These are phyloP conservation scores for Calonectria fujianensis DNA, from an alignment of 2,329 filamentous ascomycete genomes.

Conservation along the genomic window DNA sequence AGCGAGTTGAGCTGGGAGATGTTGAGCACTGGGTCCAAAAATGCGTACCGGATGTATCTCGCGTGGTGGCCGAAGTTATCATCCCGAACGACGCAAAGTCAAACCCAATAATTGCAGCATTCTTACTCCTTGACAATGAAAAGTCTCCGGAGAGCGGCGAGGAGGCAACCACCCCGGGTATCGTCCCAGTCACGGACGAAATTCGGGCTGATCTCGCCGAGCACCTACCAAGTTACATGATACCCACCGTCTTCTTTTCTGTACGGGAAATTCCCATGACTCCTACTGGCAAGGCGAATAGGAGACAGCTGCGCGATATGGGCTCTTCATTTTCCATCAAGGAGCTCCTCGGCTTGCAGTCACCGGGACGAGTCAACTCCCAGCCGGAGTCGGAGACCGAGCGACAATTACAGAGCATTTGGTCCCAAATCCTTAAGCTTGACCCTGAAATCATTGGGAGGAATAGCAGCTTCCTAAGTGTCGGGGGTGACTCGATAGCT, in stretches of 20 bases:
- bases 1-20: slow-evolving; percentile 51
- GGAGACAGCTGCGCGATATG: slow-evolving; percentile 38
- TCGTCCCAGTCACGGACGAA: neutral
- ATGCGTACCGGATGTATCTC: slow-evolving; percentile 13
- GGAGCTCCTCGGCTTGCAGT: slow-evolving; percentile 62
- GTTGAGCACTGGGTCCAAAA: slow-evolving; percentile 43
- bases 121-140: neutral
- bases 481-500: slow-evolving; percentile 69
- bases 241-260: slow-evolving; percentile 32
- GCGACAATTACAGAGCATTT: slow-evolving; percentile 57
- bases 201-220: slow-evolving; percentile 3
- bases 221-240: slow-evolving; percentile 32
- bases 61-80: slow-evolving; percentile 33
- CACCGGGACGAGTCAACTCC: neutral
- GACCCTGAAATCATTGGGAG: slow-evolving; percentile 59
- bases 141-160: neutral
- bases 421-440: slow-evolving; percentile 61
- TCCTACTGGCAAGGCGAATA: slow-evolving; percentile 43
- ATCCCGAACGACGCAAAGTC: neutral
- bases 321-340: slow-evolving; percentile 33
- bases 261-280: slow-evolving; percentile 41
- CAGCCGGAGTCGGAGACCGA: slow-evolving; percentile 36
- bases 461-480: slow-evolving; percentile 68
- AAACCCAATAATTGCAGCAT: slow-evolving; percentile 18
- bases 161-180: neutral